These are phyloP conservation scores for Sphagnum fallax DNA, from an alignment of 228 moss, liverwort and hornwort species.

Conservation along the genomic window DNA sequence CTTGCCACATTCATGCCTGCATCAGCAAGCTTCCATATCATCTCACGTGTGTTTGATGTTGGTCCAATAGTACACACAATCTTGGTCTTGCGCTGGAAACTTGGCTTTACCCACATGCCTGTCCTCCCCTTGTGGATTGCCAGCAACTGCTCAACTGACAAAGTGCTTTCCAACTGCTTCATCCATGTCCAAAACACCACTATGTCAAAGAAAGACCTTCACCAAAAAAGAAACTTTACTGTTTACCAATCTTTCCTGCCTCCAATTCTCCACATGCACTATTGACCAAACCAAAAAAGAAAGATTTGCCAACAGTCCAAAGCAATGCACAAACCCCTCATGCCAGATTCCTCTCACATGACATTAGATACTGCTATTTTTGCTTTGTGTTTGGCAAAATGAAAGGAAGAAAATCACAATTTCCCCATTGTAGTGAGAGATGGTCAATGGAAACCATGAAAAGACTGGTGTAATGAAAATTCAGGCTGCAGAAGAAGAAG, in stretches of 20 bases:
- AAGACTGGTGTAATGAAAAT: too few species aligned
- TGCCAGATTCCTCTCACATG: not conserved
- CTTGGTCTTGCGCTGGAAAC: constrained; percentile 97
- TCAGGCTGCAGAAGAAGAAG: too few species aligned
- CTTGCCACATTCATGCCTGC: constrained; percentile 97
- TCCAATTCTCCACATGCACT: not conserved
- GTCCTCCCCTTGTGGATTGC: constrained; percentile 54
- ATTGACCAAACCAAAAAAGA: not conserved
- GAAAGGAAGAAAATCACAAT: too few species aligned
- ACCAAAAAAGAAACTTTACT: not conserved
- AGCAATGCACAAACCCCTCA: not conserved
- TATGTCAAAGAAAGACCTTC: not conserved
- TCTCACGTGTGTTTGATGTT: constrained; percentile 81
- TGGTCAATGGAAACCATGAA: too few species aligned
- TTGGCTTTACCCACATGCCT: constrained; percentile 93
- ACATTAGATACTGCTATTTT: not conserved
- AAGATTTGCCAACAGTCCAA: not conserved
- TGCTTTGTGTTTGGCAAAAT: too few species aligned
- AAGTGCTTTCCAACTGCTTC: constrained; percentile 22
- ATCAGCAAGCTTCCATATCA: constrained; percentile 92
- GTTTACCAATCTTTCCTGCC: not conserved
- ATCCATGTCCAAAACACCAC: not conserved
- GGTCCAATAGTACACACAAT: constrained; percentile 98
- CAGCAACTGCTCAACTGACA: constrained; percentile 44
- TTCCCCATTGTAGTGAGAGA: too few species aligned